Percentiles rank a stretch among this genome's conserved stretches.
phyloP scores from a whole-genome alignment of 129 eudicot species.

The Arctium lappa region DNA sequence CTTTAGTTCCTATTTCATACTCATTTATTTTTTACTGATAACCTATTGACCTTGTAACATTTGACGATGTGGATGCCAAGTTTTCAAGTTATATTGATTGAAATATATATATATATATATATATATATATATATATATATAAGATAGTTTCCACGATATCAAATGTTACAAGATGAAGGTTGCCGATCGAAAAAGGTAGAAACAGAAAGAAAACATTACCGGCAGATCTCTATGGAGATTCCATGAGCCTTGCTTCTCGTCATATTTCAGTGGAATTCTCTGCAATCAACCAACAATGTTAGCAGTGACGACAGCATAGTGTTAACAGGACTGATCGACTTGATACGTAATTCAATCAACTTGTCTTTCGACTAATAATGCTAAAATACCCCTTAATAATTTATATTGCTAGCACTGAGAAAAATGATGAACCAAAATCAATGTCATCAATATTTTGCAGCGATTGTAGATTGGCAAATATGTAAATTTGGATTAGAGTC shows the following conservation, averaged over 20 bases:
- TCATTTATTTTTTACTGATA: no score
- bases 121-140: no score
- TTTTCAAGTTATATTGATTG: neutral
- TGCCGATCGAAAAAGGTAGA: neutral
- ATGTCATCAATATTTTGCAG: neutral
- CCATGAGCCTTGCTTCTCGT: slow-evolving; percentile 53
- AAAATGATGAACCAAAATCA: neutral
- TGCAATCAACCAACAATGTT: slow-evolving; percentile 21
- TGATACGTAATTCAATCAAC: neutral
- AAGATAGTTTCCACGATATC: neutral
- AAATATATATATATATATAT: no score
- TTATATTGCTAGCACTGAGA: no score
- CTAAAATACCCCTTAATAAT: no score
- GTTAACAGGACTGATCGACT: neutral
- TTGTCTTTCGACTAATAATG: neutral
- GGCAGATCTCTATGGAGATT: slow-evolving; percentile 67
- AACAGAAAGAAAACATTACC: slow-evolving; percentile 34
- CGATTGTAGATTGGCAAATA: neutral
- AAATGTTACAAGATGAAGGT: neutral
- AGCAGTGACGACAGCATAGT: neutral
- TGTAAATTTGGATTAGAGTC: neutral
- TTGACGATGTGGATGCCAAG: neutral
- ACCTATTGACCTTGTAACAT: no score
- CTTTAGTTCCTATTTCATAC: no score
- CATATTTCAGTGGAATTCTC: slow-evolving; percentile 64